Evolutionary conservation across 1,284 basidiomycete genomes (phyloP).

Genomic region (Flammula alnicola): DNA sequence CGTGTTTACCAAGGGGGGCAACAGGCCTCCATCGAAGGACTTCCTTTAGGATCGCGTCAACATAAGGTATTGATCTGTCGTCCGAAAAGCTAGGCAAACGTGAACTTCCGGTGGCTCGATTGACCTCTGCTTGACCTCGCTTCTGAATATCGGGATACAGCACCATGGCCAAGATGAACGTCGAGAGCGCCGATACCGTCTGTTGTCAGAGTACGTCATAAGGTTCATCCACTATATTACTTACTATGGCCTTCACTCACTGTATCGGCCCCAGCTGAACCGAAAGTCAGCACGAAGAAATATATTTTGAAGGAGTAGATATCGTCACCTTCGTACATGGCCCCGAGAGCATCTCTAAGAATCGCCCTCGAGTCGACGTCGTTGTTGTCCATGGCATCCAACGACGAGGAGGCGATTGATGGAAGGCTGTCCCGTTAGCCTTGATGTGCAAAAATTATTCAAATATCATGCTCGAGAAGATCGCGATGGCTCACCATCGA

Average conservation of each 20-base stretch:
- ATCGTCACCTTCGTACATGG: conserved; percentile 10
- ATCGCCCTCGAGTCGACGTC: not conserved
- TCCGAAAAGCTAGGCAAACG: conserved; percentile 6
- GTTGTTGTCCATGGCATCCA: conserved; percentile 1
- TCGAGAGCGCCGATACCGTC: conserved; percentile 11
- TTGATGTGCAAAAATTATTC: not conserved
- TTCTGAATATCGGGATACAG: conserved; percentile 12
- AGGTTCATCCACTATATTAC: not conserved
- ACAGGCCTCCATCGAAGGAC: conserved; percentile 18
- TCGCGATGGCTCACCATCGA: not conserved
- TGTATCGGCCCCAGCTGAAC: conserved; percentile 11
- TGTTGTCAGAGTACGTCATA: not conserved
- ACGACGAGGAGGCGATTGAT: conserved; percentile 5
- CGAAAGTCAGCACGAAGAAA: not conserved
- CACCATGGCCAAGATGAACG: conserved; percentile 10
- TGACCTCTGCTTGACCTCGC: conserved; percentile 7
- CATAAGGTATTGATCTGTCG: conserved; percentile 11
- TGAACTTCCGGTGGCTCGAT: not conserved
- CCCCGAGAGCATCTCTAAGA: conserved; percentile 6
- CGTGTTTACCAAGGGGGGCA: conserved; percentile 12
- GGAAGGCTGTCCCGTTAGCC: not conserved
- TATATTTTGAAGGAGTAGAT: too few relatives aligned
- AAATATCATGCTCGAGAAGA: not conserved
- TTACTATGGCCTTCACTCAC: not conserved
- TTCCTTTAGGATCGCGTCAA: conserved; percentile 16